phyloP scores from a whole-genome alignment of 129 eudicot genomes.

The Chrysanthemum seticuspe region DNA sequence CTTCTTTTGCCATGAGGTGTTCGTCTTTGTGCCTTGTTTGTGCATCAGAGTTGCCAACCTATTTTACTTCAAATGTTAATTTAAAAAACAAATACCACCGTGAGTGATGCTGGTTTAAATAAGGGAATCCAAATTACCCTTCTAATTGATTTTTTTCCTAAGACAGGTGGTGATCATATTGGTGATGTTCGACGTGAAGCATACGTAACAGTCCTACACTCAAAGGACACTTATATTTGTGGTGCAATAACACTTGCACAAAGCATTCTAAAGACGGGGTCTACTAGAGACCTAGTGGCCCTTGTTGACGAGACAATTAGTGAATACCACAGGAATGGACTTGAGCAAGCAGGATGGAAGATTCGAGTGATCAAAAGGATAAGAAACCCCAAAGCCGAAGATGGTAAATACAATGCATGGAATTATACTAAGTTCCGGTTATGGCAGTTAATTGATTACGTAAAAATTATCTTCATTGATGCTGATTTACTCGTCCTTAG shows the following conservation, averaged over 20 bases:
- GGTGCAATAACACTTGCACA: conserved; percentile 85
- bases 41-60: too few species aligned
- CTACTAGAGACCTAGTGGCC: conserved; percentile 71
- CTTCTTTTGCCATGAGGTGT: too few species aligned
- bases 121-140: too few species aligned
- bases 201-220: conserved; percentile 79
- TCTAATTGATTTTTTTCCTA: conserved; percentile 11
- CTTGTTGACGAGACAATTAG: conserved; percentile 72
- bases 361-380: background rate
- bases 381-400: conserved; percentile 6
- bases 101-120: too few species aligned
- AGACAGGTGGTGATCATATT: conserved; percentile 16
- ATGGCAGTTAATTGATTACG: conserved; percentile 16
- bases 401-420: background rate
- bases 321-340: conserved; percentile 57
- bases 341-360: conserved; percentile 34
- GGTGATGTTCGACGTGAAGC: conserved; percentile 62
- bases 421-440: conserved; percentile 14
- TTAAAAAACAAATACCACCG: too few species aligned
- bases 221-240: conserved; percentile 69
- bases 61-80: too few species aligned
- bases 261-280: conserved; percentile 76
- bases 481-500: conserved; percentile 3
- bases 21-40: too few species aligned
- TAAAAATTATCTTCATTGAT: conserved; percentile 8